These are phyloP conservation scores for Pleurotus eryngii DNA, from an alignment of 768 basidiomycete species.

Conservation along the genomic window DNA sequence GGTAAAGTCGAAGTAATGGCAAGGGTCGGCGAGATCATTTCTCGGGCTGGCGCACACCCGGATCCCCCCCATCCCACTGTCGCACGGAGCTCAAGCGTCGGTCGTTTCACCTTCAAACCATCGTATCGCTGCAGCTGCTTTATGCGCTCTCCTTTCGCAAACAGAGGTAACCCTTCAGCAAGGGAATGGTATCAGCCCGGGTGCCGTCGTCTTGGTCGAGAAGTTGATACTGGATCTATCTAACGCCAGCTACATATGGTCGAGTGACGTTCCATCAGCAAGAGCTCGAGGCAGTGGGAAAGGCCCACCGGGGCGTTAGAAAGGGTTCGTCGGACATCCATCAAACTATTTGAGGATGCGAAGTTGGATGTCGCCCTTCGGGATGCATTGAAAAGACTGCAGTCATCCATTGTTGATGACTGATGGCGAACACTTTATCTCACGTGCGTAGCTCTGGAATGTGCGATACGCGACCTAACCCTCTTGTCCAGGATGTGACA, in stretches of 20 bases:
- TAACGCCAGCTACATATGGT: slow-evolving; percentile 8
- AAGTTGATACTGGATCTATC: neutral
- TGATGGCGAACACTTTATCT: slow-evolving; percentile 26
- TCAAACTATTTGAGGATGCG: slow-evolving; percentile 42
- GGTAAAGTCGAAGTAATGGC: slow-evolving; percentile 47
- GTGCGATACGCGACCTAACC: slow-evolving; percentile 5
- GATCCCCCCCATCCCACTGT: slow-evolving; percentile 12
- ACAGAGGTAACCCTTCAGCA: neutral
- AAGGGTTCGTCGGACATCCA: slow-evolving; percentile 46
- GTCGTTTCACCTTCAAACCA: neutral
- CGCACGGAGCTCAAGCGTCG: neutral
- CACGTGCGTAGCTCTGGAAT: slow-evolving; percentile 21
- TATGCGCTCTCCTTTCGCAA: slow-evolving; percentile 1
- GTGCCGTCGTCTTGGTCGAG: neutral
- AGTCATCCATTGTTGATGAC: slow-evolving; percentile 32
- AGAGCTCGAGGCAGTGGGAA: slow-evolving; percentile 34
- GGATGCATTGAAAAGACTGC: slow-evolving; percentile 22
- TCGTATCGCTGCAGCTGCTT: neutral
- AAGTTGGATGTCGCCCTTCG: slow-evolving; percentile 2
- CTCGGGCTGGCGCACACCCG: slow-evolving; percentile 14
- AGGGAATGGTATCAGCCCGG: neutral
- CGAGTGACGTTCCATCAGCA: neutral
- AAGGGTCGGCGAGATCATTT: slow-evolving; percentile 41
- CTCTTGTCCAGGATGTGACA: slow-evolving; percentile 4
- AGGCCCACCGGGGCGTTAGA: slow-evolving; percentile 61